Conservation (phyloP, 2,329 filamentous ascomycete species). For the Beauveria varroae region DNA sequence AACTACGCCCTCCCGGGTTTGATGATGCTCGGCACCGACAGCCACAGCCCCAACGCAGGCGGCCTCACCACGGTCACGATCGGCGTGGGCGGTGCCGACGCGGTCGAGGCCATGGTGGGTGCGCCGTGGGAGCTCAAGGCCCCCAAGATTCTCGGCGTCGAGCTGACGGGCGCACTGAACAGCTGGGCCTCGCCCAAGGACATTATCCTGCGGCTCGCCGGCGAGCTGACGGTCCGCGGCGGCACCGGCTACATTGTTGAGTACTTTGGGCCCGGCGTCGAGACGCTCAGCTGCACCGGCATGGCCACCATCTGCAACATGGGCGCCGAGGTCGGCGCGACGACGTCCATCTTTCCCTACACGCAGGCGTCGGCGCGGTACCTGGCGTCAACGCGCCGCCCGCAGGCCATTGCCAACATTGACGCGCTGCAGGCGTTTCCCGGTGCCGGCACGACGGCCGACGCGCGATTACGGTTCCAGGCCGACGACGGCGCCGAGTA, state of each 20-base stretch:
- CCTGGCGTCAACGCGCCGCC: conserved; percentile 67
- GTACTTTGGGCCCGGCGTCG: conserved; percentile 84
- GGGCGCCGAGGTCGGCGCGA: conserved; percentile 82
- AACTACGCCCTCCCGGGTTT: conserved; percentile 95
- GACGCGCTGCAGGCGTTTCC: conserved; percentile 50
- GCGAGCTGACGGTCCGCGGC: conserved; percentile 82
- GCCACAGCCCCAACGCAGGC: conserved; percentile 95
- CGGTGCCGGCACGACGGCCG: conserved; percentile 32
- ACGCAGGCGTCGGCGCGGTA: conserved; percentile 78
- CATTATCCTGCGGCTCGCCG: conserved; percentile 83
- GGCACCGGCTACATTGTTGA: conserved; percentile 94
- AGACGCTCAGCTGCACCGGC: conserved; percentile 82
- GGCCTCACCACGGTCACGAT: conserved; percentile 91
- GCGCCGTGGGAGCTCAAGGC: conserved; percentile 97
- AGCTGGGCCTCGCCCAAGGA: conserved; percentile 96
- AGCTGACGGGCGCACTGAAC: conserved; percentile 72
- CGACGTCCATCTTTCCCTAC: conserved; percentile 91
- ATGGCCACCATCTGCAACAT: conserved; percentile 92
- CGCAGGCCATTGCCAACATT: conserved; percentile 59
- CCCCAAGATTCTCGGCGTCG: conserved; percentile 80
- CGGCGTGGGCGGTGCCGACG: conserved; percentile 93
- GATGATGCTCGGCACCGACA: conserved; percentile 99
- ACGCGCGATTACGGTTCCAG: conserved; percentile 55
- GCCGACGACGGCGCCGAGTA: conserved; percentile 80
- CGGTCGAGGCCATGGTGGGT: conserved; percentile 91